Evolutionary conservation across 306 rosid species (phyloP).

Genomic region (Cicer bijugum): DNA sequence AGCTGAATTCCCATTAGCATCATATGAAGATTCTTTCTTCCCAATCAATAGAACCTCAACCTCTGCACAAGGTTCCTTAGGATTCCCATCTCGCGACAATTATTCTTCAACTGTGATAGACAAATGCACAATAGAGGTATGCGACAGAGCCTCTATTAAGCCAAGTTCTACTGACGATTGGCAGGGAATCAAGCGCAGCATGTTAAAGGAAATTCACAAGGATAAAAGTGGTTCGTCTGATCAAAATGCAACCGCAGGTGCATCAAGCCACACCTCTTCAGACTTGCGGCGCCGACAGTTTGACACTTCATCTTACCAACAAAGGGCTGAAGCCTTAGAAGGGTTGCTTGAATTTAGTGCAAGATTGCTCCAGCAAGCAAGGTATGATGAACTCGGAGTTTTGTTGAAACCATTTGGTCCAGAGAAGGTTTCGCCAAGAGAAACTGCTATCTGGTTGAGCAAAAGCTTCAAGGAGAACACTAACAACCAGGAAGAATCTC

Average conservation of each 20-base stretch:
- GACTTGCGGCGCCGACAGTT: conserved; percentile 66
- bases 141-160: conserved; percentile 57
- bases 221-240: conserved; percentile 74
- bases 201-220: conserved; percentile 57
- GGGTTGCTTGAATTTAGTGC: conserved; percentile 99
- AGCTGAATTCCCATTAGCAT: conserved; percentile 89
- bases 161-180: conserved; percentile 57
- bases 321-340: conserved; percentile 98
- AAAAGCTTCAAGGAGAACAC: conserved; percentile 90
- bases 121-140: conserved; percentile 79
- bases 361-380: conserved; percentile 80
- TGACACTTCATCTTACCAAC: conserved; percentile 78
- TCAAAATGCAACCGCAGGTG: conserved; percentile 94
- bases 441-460: conserved; percentile 98
- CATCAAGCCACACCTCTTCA: conserved; percentile 85
- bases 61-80: conserved; percentile 61
- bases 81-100: conserved; percentile 57
- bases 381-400: conserved; percentile 96
- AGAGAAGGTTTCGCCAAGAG: conserved; percentile 93
- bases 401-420: conserved; percentile 96
- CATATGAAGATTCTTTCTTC: conserved; percentile 65
- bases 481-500: conserved; percentile 58
- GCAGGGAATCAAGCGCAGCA: conserved; percentile 71
- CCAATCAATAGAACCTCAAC: conserved; percentile 53
- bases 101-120: conserved; percentile 85